These are phyloP conservation scores for Cyamopsis tetragonoloba DNA, from an alignment of 306 rosid genomes.

Conservation along the genomic window DNA sequence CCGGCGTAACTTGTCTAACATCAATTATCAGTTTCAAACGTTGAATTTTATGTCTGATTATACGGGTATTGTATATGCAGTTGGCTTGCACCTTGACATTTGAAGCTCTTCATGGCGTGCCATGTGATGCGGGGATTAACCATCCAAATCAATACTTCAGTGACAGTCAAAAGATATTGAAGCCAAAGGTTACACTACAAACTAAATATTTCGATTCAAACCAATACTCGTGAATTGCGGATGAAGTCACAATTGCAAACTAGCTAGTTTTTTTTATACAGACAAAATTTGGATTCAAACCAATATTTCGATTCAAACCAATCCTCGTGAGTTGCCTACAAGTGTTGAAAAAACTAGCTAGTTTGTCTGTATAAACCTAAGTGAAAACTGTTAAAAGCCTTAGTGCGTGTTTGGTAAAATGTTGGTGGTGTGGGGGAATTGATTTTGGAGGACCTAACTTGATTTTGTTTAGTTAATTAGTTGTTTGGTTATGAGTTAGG, in stretches of 20 bases:
- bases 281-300: too few species aligned
- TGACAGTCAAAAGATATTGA: slow-evolving; percentile 68
- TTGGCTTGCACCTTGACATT: slow-evolving; percentile 96
- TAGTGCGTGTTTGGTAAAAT: too few species aligned
- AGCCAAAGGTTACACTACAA: slow-evolving; percentile 48
- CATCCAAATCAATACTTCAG: slow-evolving; percentile 96
- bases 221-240: not conserved
- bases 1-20: slow-evolving; percentile 11
- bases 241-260: not conserved
- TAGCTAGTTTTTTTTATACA: too few species aligned
- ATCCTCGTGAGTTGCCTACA: not conserved
- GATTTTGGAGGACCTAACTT: too few species aligned
- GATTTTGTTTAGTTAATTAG: too few species aligned
- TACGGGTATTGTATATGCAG: slow-evolving; percentile 43
- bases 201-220: slow-evolving; percentile 2
- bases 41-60: slow-evolving; percentile 24
- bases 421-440: too few species aligned
- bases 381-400: too few species aligned
- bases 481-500: too few species aligned
- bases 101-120: slow-evolving; percentile 70
- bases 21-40: slow-evolving; percentile 20
- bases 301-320: not conserved
- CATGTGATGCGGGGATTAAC: slow-evolving; percentile 90
- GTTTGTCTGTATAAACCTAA: too few species aligned
- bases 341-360: not conserved